Percentiles rank a stretch among this genome's conserved stretches.
Conservation (phyloP, 2,329 filamentous ascomycete species). For the Penicillium fuscoglaucum region DNA sequence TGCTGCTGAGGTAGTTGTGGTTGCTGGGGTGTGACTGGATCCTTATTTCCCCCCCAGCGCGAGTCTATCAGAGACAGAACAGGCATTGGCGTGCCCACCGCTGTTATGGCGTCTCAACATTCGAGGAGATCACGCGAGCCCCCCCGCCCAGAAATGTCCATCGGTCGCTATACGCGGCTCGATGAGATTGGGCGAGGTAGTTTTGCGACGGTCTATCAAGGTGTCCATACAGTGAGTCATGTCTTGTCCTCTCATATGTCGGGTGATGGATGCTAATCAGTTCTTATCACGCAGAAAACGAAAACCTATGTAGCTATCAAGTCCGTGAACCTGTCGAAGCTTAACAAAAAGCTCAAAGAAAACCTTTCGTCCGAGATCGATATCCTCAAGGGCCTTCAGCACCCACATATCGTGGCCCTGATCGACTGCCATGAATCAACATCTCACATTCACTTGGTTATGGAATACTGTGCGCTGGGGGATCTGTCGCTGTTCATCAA, state of each 20-base stretch:
- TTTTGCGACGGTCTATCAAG: slow-evolving; percentile 93
- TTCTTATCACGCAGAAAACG: slow-evolving; percentile 59
- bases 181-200: slow-evolving; percentile 95
- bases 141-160: slow-evolving; percentile 40
- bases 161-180: slow-evolving; percentile 79
- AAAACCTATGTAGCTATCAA: slow-evolving; percentile 91
- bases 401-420: slow-evolving; percentile 94
- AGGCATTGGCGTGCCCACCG: slow-evolving; percentile 23
- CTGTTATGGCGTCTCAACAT: slow-evolving; percentile 48
- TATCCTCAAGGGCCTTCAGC: slow-evolving; percentile 88
- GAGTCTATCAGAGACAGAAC: slow-evolving; percentile 18
- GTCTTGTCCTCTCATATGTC: not conserved
- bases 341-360: slow-evolving; percentile 94
- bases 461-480: slow-evolving; percentile 97
- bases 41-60: slow-evolving; percentile 7
- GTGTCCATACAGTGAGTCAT: slow-evolving; percentile 73
- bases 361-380: slow-evolving; percentile 95
- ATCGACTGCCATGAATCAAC: slow-evolving; percentile 89
- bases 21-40: slow-evolving; percentile 29
- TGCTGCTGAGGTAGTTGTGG: slow-evolving; percentile 41
- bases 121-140: slow-evolving; percentile 43
- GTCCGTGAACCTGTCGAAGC: slow-evolving; percentile 83
- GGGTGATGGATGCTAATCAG: slow-evolving; percentile 15
- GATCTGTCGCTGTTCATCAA: slow-evolving; percentile 96
- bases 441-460: slow-evolving; percentile 90